phyloP scores from a whole-genome alignment of 768 basidiomycete species.

The Gautieria morchelliformis region DNA sequence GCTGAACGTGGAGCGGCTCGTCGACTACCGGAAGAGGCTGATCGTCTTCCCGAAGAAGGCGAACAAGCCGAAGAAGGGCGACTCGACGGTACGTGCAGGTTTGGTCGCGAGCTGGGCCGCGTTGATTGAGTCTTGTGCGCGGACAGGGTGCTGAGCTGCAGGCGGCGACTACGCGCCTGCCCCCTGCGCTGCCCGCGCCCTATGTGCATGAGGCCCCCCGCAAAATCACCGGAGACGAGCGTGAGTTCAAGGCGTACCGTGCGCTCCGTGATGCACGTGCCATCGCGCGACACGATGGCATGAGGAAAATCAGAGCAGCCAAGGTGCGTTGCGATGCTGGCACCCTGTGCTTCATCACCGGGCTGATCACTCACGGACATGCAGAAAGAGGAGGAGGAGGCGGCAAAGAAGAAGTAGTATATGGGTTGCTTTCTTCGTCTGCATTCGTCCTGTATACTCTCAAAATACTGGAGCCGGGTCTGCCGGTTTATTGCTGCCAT shows the following conservation, averaged over 20 bases:
- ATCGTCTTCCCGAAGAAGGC: conserved; percentile 97
- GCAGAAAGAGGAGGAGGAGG: conserved; percentile 88
- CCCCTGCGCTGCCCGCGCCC: conserved; percentile 57
- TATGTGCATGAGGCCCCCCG: conserved; percentile 77
- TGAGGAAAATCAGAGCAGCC: conserved; percentile 74
- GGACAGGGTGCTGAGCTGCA: conserved; percentile 72
- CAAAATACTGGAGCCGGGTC: not conserved
- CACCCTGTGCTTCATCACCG: not conserved
- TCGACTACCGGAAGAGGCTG: conserved; percentile 85
- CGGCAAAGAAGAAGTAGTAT: conserved; percentile 79
- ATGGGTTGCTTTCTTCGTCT: conserved; percentile 11
- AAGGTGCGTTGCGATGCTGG: conserved; percentile 55
- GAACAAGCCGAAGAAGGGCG: conserved; percentile 91
- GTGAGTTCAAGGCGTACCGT: conserved; percentile 79
- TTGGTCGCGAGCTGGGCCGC: conserved; percentile 1
- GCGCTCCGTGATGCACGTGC: conserved; percentile 82
- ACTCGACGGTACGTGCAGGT: conserved; percentile 63
- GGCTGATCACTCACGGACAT: conserved; percentile 12
- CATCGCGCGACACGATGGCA: conserved; percentile 75
- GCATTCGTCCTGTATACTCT: conserved; percentile 8
- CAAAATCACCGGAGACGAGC: conserved; percentile 87
- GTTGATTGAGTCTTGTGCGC: conserved; percentile 7
- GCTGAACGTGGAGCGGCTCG: conserved; percentile 87
- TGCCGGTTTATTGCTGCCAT: conserved; percentile 3
- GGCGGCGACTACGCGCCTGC: conserved; percentile 60